These are phyloP conservation scores for Tremella fuciformis DNA, from an alignment of 768 basidiomycete genomes.

Conservation along the genomic window DNA sequence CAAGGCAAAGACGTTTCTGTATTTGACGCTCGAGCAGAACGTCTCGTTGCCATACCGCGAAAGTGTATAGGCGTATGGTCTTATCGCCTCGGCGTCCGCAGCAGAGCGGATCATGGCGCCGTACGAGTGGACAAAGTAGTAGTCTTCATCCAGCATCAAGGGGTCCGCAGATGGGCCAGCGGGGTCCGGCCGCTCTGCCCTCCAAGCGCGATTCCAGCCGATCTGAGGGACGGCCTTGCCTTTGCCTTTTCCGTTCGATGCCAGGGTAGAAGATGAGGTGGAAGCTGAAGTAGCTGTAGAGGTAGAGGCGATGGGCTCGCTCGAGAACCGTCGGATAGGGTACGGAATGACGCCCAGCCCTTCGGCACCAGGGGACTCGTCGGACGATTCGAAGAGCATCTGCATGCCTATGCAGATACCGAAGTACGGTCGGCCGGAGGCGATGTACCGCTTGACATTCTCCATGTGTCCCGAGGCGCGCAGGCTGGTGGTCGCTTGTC, in stretches of 20 bases:
- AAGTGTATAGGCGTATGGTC: conserved; percentile 72
- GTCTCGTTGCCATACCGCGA: conserved; percentile 93
- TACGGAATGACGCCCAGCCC: conserved; percentile 85
- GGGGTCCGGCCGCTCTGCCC: conserved; percentile 56
- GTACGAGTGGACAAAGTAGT: conserved; percentile 98
- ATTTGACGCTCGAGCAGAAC: conserved; percentile 79
- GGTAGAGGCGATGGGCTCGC: conserved; percentile 9
- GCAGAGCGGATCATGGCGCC: conserved; percentile 28
- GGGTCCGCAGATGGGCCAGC: conserved; percentile 28
- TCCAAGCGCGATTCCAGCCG: conserved; percentile 84
- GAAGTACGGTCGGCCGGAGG: conserved; percentile 86
- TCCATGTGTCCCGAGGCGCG: conserved; percentile 68
- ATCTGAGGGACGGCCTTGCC: conserved; percentile 91
- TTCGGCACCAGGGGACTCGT: conserved; percentile 64
- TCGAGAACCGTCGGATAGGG: conserved; percentile 67
- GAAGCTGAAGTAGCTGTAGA: conserved; percentile 34
- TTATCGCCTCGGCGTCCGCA: conserved; percentile 38
- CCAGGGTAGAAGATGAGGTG: neutral
- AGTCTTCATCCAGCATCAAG: conserved; percentile 58
- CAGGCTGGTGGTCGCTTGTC: conserved; percentile 77
- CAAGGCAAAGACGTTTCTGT: conserved; percentile 79
- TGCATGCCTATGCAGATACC: conserved; percentile 97
- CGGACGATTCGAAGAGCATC: conserved; percentile 81
- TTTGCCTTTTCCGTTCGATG: conserved; percentile 42
- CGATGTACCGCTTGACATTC: conserved; percentile 76